Evolutionary conservation across 768 basidiomycete species (phyloP), one percentile per base, ranked within the genome.

Genomic region (Daedaleopsis sinensis): DNA sequence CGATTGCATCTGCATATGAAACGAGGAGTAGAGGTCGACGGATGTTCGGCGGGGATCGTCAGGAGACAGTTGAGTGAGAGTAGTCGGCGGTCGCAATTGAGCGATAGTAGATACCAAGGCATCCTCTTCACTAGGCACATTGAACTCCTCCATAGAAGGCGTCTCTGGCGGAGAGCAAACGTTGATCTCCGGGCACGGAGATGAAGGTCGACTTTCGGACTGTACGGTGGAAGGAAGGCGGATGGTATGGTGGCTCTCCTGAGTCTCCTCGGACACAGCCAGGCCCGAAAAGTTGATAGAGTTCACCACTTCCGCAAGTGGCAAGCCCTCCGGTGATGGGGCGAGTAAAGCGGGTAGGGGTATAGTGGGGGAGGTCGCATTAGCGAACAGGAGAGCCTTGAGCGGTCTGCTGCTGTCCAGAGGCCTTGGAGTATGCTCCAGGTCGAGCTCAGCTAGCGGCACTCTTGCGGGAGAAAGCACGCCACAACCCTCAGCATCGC

Each of bases 1-100:
- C 11, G 70, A 73, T 53, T 74, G 70, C 55, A 76, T 63, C 43
- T 74, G 75, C 50, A 74, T 63, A 55, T 70, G 70, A 63, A 76
- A 75, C 1, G 74, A 74, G 32, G 75, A 70, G 21, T 76, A 72
- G 24, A 76, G 62, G 57, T 76, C 75, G 43, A 75, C 68, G 2
- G 75, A 76, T 11, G 57, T 49, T 11, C 75, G 69, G n/a, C 69
- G 70, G 1, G 69, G 67, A 57, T 73, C 69, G 39, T 67, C 55
- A 37, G 59, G 57, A 47, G 60, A 52, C 24, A 62, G 49, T 36
- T 55, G 60, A 16, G 62, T 63, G 24, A 58, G 57, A 0, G 37
- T 61, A 24, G 51, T 36, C 5, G 60, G 27, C 1, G 64, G 56
- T 6, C 58, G 60, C 8, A 61, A 47, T 9, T 53, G 57, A 3